phyloP scores from a whole-genome alignment of 345 rosid species.

The Salix arbutifolia region DNA sequence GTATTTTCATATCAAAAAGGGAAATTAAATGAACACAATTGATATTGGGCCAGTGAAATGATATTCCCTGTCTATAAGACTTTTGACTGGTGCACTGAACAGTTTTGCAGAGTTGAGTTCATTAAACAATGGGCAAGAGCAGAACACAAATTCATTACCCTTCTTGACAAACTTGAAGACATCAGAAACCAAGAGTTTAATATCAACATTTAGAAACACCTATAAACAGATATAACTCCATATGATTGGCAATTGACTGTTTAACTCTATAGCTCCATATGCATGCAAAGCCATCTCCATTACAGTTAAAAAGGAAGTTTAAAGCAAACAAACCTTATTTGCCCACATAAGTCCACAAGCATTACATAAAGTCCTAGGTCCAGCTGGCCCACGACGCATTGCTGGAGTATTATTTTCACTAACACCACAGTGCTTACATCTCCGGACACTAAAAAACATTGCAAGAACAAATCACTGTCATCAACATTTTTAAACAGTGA shows the following conservation, averaged over 20 bases:
- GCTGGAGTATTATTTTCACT: conserved; percentile 67
- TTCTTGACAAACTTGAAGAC: background rate
- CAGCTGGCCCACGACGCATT: conserved; percentile 87
- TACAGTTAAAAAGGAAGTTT: background rate
- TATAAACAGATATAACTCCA: background rate
- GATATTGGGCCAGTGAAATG: background rate
- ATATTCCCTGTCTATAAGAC: background rate
- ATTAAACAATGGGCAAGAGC: background rate
- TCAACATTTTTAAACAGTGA: conserved; percentile 4
- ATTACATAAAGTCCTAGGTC: conserved; percentile 75
- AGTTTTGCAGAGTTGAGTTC: background rate
- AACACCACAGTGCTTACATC: conserved; percentile 72
- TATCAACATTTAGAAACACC: background rate
- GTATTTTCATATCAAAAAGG: background rate
- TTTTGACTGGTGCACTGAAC: background rate
- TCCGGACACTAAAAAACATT: conserved; percentile 34
- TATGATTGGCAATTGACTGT: background rate
- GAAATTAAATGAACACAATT: background rate
- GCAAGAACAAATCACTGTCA: conserved; percentile 8
- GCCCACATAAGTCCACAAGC: conserved; percentile 95
- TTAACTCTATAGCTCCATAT: background rate
- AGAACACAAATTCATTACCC: background rate
- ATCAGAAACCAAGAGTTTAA: background rate
- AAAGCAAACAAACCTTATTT: conserved; percentile 48
- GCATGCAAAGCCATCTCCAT: background rate